A percentile compares a stretch with the other conserved stretches of the same genome.
Evolutionary conservation across 2,329 filamentous ascomycete species (phyloP).

Genomic region (Graphilbum fragrans): DNA sequence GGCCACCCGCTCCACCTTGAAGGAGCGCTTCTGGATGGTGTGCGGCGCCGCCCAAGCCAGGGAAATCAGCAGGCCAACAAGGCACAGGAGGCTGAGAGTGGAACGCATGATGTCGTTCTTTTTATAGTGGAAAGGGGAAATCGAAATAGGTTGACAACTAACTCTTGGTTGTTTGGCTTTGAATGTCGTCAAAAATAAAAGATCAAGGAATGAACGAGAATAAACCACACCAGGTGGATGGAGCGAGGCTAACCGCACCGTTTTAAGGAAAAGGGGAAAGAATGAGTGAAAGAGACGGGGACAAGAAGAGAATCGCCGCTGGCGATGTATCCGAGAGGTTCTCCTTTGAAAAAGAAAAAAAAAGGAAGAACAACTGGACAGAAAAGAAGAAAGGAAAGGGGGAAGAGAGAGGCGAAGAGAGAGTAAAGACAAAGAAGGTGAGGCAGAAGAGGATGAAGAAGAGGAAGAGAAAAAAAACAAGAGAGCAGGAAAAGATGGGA

Average conservation of each 20-base stretch:
- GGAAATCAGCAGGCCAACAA: conserved; percentile 35
- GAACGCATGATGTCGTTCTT: conserved; percentile 14
- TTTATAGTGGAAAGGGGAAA: conserved; percentile 4
- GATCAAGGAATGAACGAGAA: not conserved
- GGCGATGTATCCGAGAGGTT: conserved; percentile 1
- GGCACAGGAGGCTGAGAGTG: conserved; percentile 17
- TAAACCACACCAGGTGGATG: conserved; percentile 16
- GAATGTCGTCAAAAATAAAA: not conserved
- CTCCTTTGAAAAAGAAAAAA: not conserved
- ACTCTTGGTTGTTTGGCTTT: not conserved
- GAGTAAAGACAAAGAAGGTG: not conserved
- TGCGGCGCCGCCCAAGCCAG: conserved; percentile 30
- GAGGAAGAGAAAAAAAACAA: not conserved
- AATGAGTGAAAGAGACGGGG: not conserved
- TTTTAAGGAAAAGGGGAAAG: not conserved
- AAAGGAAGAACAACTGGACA: not conserved
- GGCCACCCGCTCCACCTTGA: conserved; percentile 45
- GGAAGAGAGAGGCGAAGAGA: not conserved
- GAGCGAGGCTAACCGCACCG: conserved; percentile 1
- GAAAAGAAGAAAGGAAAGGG: not conserved
- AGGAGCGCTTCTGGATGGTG: conserved; percentile 41
- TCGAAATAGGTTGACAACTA: not conserved
- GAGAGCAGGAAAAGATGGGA: not conserved
- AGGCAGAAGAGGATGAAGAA: not conserved
- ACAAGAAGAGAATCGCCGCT: conserved; percentile 3